Evolutionary conservation across 2,329 filamentous ascomycete genomes (phyloP).

Genomic region (Mycosphaerella sp.): DNA sequence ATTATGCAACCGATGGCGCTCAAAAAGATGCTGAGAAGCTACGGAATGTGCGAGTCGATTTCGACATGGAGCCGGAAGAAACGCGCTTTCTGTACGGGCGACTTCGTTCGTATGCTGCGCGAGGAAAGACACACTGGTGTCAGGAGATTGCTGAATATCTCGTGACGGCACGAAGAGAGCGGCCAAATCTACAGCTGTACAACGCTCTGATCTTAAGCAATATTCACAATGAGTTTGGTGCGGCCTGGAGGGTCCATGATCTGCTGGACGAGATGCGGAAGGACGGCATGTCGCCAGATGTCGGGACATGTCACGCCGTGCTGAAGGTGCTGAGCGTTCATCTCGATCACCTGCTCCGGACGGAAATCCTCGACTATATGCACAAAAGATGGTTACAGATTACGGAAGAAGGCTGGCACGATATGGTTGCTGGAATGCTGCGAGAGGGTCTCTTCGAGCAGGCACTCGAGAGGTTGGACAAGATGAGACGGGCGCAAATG

Average conservation of each 20-base stretch:
- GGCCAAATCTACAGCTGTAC: conserved; percentile 58
- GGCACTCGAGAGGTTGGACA: conserved; percentile 63
- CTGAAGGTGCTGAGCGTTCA: conserved; percentile 73
- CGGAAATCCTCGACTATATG: conserved; percentile 66
- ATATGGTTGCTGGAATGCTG: conserved; percentile 65
- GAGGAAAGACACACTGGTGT: conserved; percentile 37
- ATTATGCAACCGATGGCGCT: not conserved
- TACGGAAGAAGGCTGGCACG: conserved; percentile 56
- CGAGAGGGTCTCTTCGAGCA: conserved; percentile 78
- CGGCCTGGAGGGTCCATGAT: conserved; percentile 54
- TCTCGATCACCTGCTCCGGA: conserved; percentile 72
- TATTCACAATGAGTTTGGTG: conserved; percentile 56
- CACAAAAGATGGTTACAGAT: conserved; percentile 63
- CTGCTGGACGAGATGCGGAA: conserved; percentile 68
- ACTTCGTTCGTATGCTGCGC: conserved; percentile 39
- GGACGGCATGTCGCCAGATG: conserved; percentile 56
- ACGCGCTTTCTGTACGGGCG: conserved; percentile 43
- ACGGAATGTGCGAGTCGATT: not conserved
- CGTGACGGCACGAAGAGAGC: conserved; percentile 49
- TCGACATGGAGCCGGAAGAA: conserved; percentile 12
- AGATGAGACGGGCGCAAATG: conserved; percentile 54
- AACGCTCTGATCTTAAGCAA: conserved; percentile 70
- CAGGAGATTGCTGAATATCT: conserved; percentile 52
- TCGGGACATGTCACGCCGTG: conserved; percentile 62
- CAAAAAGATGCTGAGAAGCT: not conserved